phyloP scores from a whole-genome alignment of 345 rosid genomes.

The Arabidopsis arenosa region DNA sequence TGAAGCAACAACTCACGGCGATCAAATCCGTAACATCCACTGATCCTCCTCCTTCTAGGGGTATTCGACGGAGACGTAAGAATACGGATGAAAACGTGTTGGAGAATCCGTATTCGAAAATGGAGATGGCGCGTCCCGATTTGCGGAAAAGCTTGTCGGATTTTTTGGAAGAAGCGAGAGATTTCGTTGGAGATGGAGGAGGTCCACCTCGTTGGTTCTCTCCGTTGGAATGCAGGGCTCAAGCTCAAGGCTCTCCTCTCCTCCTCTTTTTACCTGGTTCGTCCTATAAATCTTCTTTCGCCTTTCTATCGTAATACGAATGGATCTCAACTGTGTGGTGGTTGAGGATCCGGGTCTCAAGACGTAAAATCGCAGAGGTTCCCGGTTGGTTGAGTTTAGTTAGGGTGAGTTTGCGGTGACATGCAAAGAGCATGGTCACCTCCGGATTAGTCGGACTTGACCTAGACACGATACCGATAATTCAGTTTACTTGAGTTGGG shows the following conservation, averaged over 20 bases:
- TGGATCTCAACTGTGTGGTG: neutral
- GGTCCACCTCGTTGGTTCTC: slow-evolving; percentile 82
- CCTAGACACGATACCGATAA: neutral
- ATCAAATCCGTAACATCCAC: slow-evolving; percentile 17
- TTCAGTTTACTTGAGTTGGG: neutral
- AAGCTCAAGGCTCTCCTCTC: slow-evolving; percentile 50
- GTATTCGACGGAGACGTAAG: neutral
- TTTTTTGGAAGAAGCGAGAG: slow-evolving; percentile 51
- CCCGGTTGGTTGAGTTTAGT: neutral
- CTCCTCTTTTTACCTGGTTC: slow-evolving; percentile 64
- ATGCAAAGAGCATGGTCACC: neutral
- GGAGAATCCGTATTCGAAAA: slow-evolving; percentile 30
- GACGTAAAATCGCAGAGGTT: neutral
- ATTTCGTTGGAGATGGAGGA: slow-evolving; percentile 45
- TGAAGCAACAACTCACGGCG: neutral
- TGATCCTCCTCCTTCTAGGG: neutral
- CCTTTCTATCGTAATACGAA: neutral
- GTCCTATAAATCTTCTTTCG: slow-evolving; percentile 1
- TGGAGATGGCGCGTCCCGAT: slow-evolving; percentile 36
- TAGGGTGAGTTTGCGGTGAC: neutral
- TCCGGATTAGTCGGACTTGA: neutral
- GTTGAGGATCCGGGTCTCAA: neutral
- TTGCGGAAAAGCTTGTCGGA: slow-evolving; percentile 48
- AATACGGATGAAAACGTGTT: slow-evolving; percentile 12
- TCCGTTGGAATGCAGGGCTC: slow-evolving; percentile 54